phyloP scores from a whole-genome alignment of 768 basidiomycete species.

The Panellus pusillus region DNA sequence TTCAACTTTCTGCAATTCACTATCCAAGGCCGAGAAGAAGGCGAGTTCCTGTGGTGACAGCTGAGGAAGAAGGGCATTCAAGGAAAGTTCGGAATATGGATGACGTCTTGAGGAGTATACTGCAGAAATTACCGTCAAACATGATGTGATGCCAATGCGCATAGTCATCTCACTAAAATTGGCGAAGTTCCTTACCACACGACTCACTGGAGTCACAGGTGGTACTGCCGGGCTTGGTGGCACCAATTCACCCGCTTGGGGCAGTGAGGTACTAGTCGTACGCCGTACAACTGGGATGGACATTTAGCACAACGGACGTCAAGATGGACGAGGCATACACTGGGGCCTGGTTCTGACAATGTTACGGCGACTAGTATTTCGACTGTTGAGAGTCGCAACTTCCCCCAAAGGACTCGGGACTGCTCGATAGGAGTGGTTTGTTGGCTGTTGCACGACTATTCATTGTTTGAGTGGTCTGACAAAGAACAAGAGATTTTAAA shows the following conservation, averaged over 20 bases:
- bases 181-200: slow-evolving; percentile 2
- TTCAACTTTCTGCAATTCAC: slow-evolving; percentile 82
- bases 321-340: background rate
- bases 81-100: slow-evolving; percentile 32
- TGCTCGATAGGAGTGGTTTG: slow-evolving; percentile 4
- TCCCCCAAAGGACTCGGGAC: slow-evolving; percentile 14
- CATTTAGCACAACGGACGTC: background rate
- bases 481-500: too few relatives aligned
- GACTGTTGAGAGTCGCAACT: slow-evolving; percentile 7
- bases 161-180: slow-evolving; percentile 1
- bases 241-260: slow-evolving; percentile 2
- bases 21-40: slow-evolving; percentile 79
- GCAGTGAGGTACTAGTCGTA: slow-evolving; percentile 11
- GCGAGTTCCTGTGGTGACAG: slow-evolving; percentile 60
- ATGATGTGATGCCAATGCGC: background rate
- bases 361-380: background rate
- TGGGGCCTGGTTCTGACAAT: background rate
- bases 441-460: slow-evolving; percentile 15
- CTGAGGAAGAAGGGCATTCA: slow-evolving; percentile 51
- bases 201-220: slow-evolving; percentile 12
- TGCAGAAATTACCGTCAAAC: background rate
- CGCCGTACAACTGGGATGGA: slow-evolving; percentile 9
- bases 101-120: slow-evolving; percentile 18
- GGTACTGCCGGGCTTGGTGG: slow-evolving; percentile 11
- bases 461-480: background rate